Percentiles rank a stretch among this genome's conserved stretches.
Evolutionary conservation across 2,329 filamentous ascomycete genomes (phyloP).

Genomic region (Stachybotrys chartarum): DNA sequence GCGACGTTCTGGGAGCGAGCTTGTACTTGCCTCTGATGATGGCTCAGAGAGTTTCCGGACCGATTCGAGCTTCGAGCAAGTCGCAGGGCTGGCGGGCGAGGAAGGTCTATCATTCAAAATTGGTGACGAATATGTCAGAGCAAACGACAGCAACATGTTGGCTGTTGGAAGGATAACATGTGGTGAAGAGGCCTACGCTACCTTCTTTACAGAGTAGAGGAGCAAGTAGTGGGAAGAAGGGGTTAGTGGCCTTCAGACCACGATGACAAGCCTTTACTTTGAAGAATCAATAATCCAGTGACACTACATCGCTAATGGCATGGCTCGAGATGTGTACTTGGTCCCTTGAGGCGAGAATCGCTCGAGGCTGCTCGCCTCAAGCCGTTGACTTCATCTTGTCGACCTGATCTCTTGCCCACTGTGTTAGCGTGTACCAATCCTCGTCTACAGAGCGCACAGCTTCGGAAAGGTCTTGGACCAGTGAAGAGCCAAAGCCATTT

Average conservation of each 20-base stretch:
- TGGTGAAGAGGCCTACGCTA: neutral
- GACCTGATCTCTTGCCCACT: neutral
- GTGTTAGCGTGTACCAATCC: neutral
- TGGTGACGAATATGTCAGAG: neutral
- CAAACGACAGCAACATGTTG: neutral
- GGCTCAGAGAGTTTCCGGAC: constrained; percentile 3
- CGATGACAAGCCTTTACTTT: too few relatives aligned
- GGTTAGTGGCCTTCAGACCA: too few relatives aligned
- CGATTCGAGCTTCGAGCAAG: constrained; percentile 10
- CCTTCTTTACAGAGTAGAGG: neutral
- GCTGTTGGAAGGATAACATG: neutral
- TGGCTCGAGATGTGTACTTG: too few relatives aligned
- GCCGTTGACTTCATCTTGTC: neutral
- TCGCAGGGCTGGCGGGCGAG: constrained; percentile 18
- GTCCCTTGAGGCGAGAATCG: too few relatives aligned
- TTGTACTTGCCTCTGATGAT: constrained; percentile 4
- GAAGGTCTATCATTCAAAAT: constrained; percentile 13
- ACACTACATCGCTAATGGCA: too few relatives aligned
- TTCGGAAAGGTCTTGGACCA: neutral
- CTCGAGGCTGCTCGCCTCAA: neutral
- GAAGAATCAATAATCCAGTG: too few relatives aligned
- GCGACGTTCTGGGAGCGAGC: constrained; percentile 3
- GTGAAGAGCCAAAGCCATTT: neutral
- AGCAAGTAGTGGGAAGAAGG: neutral
- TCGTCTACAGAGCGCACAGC: neutral